These are phyloP conservation scores for Trametes cinnabarina DNA, from an alignment of 768 basidiomycete genomes.

Conservation along the genomic window DNA sequence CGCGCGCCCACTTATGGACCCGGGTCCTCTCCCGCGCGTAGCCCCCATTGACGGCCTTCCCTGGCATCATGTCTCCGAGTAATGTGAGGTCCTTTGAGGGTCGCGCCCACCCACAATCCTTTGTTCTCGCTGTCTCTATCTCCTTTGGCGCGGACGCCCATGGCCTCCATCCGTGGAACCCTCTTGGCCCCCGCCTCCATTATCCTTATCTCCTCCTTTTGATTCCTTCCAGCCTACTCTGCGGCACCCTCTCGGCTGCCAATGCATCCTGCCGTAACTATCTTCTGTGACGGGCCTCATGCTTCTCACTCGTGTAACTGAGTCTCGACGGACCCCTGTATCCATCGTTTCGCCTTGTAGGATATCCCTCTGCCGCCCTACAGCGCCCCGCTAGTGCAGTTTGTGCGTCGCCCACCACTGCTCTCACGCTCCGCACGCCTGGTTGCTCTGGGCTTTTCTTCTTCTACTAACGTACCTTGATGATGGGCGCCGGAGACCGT, in stretches of 20 bases:
- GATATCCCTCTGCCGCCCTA: neutral
- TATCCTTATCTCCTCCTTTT: constrained; percentile 14
- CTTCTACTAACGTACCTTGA: neutral
- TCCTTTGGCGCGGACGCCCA: neutral
- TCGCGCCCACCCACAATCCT: neutral
- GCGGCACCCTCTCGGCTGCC: too few species aligned
- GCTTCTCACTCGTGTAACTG: neutral
- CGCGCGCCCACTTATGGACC: constrained; percentile 1
- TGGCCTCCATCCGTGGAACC: neutral
- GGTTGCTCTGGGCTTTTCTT: neutral
- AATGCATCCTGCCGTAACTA: too few species aligned
- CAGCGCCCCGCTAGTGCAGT: neutral
- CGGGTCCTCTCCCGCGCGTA: neutral
- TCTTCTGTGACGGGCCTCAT: neutral
- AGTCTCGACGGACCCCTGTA: neutral
- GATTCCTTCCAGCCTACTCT: neutral
- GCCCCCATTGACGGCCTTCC: neutral
- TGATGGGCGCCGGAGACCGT: neutral
- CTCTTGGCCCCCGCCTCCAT: neutral
- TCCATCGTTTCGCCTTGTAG: constrained; percentile 5
- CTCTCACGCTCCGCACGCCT: constrained; percentile 9
- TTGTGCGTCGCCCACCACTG: constrained; percentile 8
- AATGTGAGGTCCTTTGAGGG: neutral
- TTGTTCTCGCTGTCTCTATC: neutral
- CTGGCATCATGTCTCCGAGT: neutral